Base-by-base conservation (phyloP, 2,329 filamentous ascomycete species). In the Cordyceps cicadae region DNA sequence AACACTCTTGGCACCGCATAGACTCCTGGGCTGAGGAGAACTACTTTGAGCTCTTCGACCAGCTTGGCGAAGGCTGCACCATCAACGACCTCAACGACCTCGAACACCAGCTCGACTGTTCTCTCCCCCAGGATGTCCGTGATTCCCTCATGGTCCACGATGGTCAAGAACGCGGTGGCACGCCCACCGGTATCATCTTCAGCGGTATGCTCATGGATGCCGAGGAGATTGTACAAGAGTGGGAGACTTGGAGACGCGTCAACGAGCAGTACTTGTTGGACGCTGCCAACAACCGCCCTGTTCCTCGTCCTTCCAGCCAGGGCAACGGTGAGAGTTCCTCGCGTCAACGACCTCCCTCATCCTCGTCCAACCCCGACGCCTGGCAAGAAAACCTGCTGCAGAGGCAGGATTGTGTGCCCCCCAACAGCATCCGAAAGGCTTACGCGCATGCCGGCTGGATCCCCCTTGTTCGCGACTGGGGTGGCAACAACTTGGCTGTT, bases 371-470 rank as follows among this genome's bases (percentile, higher is more conserved):
- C 67, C 77, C 83, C 0, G 80, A 86, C 62, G 69, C 70, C 29
- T 97, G 93, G 93, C 84, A 91, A 67, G 87, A 94, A 68, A 92
- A 95, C 61, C 83, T 99, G 59, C 81, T 92, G 54, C 79, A 89
- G 54, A 87, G 88, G 64, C 94, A 99, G 74, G 89, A 94, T 67
- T 96, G 87, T 14, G 89, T 97, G 62, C 94, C 94, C 9, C 81
- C 90, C 11, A 88, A 89, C 69, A 85, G 91, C 5, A 87, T 97
- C 39, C 92, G 96, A 71, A 96, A 92, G 72, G 89, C 89, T 0
- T 99, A 99, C 70, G 89, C 92, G 2, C 93, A 99, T 74, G 87
- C 92, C 2, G 89, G 87, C 57, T 99, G 94, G 94, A 97, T 99
- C 67, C 93, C 94, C 58, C 79, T 99, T 39, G 93, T 92, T 62